These are phyloP conservation scores for Claviceps purpurea DNA, from an alignment of 2,329 filamentous ascomycete species.

Conservation along the genomic window DNA sequence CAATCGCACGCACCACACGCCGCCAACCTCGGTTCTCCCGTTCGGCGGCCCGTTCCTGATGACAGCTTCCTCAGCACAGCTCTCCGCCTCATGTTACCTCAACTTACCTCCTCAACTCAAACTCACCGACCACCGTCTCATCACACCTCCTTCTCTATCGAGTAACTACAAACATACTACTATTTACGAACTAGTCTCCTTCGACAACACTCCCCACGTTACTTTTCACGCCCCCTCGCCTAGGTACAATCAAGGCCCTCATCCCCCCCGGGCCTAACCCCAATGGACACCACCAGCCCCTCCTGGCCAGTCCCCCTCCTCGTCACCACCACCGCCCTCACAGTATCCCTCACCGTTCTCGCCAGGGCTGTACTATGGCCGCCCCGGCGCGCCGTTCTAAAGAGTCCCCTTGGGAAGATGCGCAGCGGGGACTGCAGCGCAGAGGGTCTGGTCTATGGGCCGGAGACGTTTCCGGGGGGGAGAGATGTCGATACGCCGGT, in stretches of 20 bases:
- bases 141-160: background rate
- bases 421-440: constrained; percentile 17
- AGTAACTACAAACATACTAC: too few relatives aligned
- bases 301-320: constrained; percentile 12
- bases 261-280: too few relatives aligned
- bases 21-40: too few relatives aligned
- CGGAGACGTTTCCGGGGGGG: constrained; percentile 56
- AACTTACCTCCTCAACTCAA: background rate
- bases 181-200: too few relatives aligned
- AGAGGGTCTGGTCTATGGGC: constrained; percentile 40
- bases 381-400: constrained; percentile 23
- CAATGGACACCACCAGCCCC: background rate
- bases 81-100: background rate
- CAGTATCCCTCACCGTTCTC: constrained; percentile 24
- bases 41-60: too few relatives aligned
- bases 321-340: constrained; percentile 28
- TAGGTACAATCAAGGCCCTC: background rate
- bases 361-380: constrained; percentile 27
- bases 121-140: too few relatives aligned
- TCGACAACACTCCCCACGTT: too few relatives aligned
- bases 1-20: too few relatives aligned
- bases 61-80: background rate
- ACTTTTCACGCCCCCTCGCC: too few relatives aligned
- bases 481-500: constrained; percentile 59
- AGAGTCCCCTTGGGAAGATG: constrained; percentile 30